These are phyloP conservation scores for Oryza glaberrima DNA, from an alignment of 176 grass and related monocot species.

Conservation along the genomic window DNA sequence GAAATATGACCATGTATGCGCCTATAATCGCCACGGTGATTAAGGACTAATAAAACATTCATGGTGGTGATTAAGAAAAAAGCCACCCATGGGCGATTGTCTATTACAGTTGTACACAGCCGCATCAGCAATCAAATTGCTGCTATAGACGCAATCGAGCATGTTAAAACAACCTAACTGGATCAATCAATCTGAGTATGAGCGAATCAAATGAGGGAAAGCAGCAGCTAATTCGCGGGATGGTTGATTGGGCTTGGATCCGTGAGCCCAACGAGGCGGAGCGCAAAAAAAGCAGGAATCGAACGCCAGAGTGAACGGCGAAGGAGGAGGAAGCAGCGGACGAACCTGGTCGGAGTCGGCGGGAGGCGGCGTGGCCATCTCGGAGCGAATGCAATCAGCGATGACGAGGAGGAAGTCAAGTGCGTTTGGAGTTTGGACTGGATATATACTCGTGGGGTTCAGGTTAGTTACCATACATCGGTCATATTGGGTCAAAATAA, in stretches of 20 bases:
- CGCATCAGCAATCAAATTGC: background rate
- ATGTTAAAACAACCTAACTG: background rate
- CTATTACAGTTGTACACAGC: background rate
- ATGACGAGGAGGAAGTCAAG: background rate
- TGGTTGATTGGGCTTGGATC: background rate
- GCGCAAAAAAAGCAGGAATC: background rate
- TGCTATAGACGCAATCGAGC: background rate
- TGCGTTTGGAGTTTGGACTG: too few relatives aligned
- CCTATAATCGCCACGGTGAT: too few relatives aligned
- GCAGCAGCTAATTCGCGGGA: too few relatives aligned
- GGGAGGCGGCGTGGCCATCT: constrained; percentile 41
- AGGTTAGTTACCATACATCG: too few relatives aligned
- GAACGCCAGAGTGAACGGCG: background rate
- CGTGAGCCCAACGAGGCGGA: background rate
- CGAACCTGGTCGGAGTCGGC: constrained; percentile 61
- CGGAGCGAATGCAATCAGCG: background rate
- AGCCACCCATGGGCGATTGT: background rate
- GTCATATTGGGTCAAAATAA: too few relatives aligned
- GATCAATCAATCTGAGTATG: background rate
- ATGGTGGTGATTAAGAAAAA: too few relatives aligned
- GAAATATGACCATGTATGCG: background rate
- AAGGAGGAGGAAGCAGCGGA: background rate
- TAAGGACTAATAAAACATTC: background rate
- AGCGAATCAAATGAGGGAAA: background rate
- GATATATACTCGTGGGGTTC: too few relatives aligned